A percentile compares a stretch with the other conserved stretches of the same genome.
Evolutionary conservation across 2,329 filamentous ascomycete genomes (phyloP).

Genomic region (Epichloe elymi): DNA sequence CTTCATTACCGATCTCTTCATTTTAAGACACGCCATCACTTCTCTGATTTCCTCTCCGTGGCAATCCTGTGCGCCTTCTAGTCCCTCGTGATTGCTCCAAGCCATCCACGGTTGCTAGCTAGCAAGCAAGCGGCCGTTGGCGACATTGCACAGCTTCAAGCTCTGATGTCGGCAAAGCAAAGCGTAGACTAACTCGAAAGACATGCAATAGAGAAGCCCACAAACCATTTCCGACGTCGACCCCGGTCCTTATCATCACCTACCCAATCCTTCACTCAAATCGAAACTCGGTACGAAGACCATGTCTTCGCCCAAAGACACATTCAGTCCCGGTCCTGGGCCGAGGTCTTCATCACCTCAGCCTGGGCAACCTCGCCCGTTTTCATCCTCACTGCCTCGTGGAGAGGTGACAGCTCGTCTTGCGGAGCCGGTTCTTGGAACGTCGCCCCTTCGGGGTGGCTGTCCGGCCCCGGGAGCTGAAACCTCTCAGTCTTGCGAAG

Average conservation of each 20-base stretch:
- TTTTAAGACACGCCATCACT: not conserved
- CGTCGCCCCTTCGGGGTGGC: slow-evolving; percentile 22
- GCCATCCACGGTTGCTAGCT: not conserved
- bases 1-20: not conserved
- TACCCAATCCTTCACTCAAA: not conserved
- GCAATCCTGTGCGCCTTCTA: not conserved
- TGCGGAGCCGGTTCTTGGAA: slow-evolving; percentile 39
- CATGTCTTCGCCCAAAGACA: slow-evolving; percentile 27
- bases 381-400: slow-evolving; percentile 40
- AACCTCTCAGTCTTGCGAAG: slow-evolving; percentile 27
- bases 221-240: not conserved
- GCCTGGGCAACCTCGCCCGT: slow-evolving; percentile 31
- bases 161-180: not conserved
- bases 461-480: slow-evolving; percentile 18
- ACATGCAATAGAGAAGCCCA: slow-evolving; percentile 1
- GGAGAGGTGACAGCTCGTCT: slow-evolving; percentile 48
- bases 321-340: slow-evolving; percentile 24
- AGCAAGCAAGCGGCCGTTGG: not conserved
- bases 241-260: not conserved
- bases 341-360: slow-evolving; percentile 34
- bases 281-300: not conserved
- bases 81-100: not conserved
- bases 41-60: not conserved
- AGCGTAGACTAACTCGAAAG: not conserved
- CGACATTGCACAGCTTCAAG: not conserved